Base-by-base conservation (phyloP, 805 yeast genomes). In the Nakazawaea anatomiae region DNA sequence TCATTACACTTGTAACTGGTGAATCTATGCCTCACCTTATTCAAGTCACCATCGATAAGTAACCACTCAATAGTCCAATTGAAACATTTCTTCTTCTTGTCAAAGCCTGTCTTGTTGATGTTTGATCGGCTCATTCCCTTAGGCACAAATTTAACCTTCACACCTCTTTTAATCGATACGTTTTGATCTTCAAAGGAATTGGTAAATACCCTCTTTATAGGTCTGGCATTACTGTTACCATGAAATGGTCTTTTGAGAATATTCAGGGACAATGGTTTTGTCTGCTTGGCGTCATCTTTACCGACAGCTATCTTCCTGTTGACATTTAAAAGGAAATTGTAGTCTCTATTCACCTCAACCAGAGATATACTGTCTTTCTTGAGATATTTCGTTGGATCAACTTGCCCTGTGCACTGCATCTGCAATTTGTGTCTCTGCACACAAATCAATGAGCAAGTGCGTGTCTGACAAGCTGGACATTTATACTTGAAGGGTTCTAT, bases 61-160 rank as follows among this genome's bases (percentile, higher is more conserved):
- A 78, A 61, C 87, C 89, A 86, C 62, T 89, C 96, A 0, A 89
- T 66, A 0, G 95, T 84, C 97, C 97, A 89, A 14, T 77, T 77
- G 62, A 77, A 89, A 6, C 76, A 63, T 47, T 82, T 78, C 53
- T 73, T 67, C 53, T 75, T 75, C 61, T 80, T 78, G 62, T 89
- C 91, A 75, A 81, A 87, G 3, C 83, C 82, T 0, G 90, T 77
- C 57, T 81, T 83, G 61, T 89, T 89, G 51, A 72, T 63, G 5
- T 61, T 60, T 2, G 87, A 72, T 44, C 96, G 67, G 14, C 82
- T 75, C 95, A 89, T 87, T 0, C 94, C 96, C 27, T 69, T 69
- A 0, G 96, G 95, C 28, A 86, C 62, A 32, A 74, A 69, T 29
- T 75, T 68, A 31, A 89, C 80, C 46, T 79, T 68, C 2, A 87